Evolutionary conservation across 2,329 filamentous ascomycete genomes (phyloP), one percentile per base, ranked within the genome.

Genomic region (Claviceps citrina): DNA sequence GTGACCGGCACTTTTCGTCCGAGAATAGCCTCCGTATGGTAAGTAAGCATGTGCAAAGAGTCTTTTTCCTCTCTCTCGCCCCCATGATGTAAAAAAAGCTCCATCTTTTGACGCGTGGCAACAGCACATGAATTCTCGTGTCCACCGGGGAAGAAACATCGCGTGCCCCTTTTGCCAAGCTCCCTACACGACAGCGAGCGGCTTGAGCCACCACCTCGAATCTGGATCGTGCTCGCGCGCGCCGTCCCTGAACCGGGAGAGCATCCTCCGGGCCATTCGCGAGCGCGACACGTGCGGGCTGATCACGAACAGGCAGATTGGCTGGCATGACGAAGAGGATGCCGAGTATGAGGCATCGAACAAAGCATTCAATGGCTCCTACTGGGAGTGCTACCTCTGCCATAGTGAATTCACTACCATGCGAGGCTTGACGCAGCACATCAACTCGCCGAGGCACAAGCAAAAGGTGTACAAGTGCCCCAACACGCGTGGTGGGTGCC

Each of bases 191-290:
- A 66, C 67, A 0, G 70, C 71, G 2, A 70, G 66, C 1, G 74
- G 71, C 9, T 44, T 77, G 3, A 50, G 57, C 0, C 60, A 73
- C 49, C 70, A 79, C 45, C 51, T 78, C 2, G 75, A 80, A 46
- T 54, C 51, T 0, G 67, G 67, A n/a, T 53, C 59, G 0, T 79
- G 76, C 42, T 58, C 61, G 0, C 51, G 51, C 0, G 67, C 71
- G 0, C 54, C 49, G 0, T 40, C 46, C 3, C 20, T 75, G 2
- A 64, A 68, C 51, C 66, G 67, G 13, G 63, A 71, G 8, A 52
- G 46, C 8, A 59, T 78, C 15, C 66, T 67, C 49, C 42, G 47
- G 0, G 47, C 62, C n/a, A 52, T 77, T 10, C 62, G 62, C 1
- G 43, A 50, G 19, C 57, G 60, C 2, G 73, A 78, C 42, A 57